Percentiles rank a stretch among this genome's conserved stretches.
These are phyloP conservation scores for Puccinia hordei DNA, from an alignment of 1,284 basidiomycete genomes.

Conservation along the genomic window DNA sequence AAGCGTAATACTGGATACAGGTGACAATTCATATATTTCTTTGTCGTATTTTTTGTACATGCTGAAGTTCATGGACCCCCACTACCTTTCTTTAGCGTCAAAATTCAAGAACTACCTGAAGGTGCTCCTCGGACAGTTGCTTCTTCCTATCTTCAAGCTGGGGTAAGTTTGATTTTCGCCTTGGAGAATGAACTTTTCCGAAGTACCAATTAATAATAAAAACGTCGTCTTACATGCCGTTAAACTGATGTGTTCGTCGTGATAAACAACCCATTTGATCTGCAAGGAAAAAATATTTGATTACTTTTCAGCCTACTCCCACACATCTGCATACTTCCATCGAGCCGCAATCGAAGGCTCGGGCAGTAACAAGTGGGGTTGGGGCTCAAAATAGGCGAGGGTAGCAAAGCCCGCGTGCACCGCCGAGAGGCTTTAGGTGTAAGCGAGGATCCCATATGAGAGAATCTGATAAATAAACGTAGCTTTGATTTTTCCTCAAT, in stretches of 20 bases:
- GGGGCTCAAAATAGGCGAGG: conserved; percentile 21
- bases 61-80: not conserved
- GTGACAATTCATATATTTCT: not conserved
- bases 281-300: conserved; percentile 48
- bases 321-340: conserved; percentile 36
- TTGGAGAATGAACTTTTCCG: not conserved
- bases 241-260: not conserved
- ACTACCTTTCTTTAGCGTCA: not conserved
- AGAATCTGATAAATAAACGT: no score
- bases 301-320: conserved; percentile 41
- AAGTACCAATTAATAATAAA: no score
- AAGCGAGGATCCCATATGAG: no score
- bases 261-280: not conserved
- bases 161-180: conserved; percentile 18
- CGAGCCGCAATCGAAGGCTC: not conserved
- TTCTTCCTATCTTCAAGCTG: conserved; percentile 32
- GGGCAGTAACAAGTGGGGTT: not conserved
- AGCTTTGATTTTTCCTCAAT: no score
- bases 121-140: conserved; percentile 34
- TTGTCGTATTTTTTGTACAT: not conserved
- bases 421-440: no score
- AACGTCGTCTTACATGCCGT: not conserved
- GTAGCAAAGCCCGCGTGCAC: no score
- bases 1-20: conserved; percentile 38
- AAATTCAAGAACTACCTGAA: conserved; percentile 36